These are phyloP conservation scores for Sambucus nigra DNA, from an alignment of 129 eudicot species.

Conservation along the genomic window DNA sequence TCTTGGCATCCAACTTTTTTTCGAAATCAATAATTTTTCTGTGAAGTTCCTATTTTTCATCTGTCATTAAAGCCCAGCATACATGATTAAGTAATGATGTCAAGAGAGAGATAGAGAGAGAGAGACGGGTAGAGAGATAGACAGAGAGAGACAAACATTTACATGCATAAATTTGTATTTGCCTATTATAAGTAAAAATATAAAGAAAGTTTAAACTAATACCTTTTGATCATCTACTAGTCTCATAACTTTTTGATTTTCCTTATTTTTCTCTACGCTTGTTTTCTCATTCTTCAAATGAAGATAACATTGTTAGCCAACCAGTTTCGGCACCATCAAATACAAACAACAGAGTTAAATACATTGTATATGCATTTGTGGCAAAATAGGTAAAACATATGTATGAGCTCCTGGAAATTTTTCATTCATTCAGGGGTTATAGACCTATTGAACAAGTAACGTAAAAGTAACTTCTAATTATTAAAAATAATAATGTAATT, in stretches of 20 bases:
- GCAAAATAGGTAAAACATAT: background rate
- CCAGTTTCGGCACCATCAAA: slow-evolving; percentile 1
- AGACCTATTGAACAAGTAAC: background rate
- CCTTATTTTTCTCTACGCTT: slow-evolving; percentile 22
- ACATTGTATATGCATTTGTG: background rate
- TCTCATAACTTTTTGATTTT: slow-evolving; percentile 26
- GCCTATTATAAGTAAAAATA: background rate
- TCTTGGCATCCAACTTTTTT: slow-evolving; percentile 55
- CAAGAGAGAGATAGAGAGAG: too few relatives aligned
- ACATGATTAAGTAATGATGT: too few relatives aligned
- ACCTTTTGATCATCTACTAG: slow-evolving; percentile 34
- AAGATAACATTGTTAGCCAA: background rate
- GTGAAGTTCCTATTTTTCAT: slow-evolving; percentile 57
- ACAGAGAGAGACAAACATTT: too few relatives aligned
- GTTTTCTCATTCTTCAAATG: slow-evolving; percentile 27
- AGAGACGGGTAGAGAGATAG: too few relatives aligned
- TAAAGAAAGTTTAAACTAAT: background rate
- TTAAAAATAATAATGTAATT: too few relatives aligned
- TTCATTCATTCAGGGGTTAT: background rate
- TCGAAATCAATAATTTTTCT: slow-evolving; percentile 40
- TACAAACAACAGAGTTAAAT: background rate
- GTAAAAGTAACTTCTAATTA: too few relatives aligned
- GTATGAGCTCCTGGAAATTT: too few relatives aligned
- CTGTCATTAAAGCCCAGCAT: slow-evolving; percentile 23
- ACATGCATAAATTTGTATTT: background rate